phyloP scores from a whole-genome alignment of 352 stramenopile species.

The Globisporangium sylvaticum region DNA sequence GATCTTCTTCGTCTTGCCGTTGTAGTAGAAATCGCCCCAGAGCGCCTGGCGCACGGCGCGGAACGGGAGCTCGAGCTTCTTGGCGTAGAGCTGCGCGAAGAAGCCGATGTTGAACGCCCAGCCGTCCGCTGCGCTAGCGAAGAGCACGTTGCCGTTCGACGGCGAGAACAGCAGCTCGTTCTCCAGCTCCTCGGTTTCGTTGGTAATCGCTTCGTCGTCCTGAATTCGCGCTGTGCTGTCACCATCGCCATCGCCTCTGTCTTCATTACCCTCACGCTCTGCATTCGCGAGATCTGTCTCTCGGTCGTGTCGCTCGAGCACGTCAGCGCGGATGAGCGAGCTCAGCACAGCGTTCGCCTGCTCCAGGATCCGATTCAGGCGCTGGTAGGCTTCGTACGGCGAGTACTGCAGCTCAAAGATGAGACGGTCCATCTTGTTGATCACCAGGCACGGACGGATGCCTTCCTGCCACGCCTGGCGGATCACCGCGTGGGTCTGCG shows the following conservation, averaged over 20 bases:
- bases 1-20: slow-evolving; percentile 89
- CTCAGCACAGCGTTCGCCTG: slow-evolving; percentile 84
- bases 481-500: slow-evolving; percentile 93
- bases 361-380: slow-evolving; percentile 91
- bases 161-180: slow-evolving; percentile 85
- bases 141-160: slow-evolving; percentile 90
- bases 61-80: slow-evolving; percentile 64
- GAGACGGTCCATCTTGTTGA: slow-evolving; percentile 98
- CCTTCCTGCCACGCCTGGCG: slow-evolving; percentile 93
- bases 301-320: slow-evolving; percentile 66
- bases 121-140: slow-evolving; percentile 88
- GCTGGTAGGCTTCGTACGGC: slow-evolving; percentile 89
- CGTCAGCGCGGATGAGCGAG: slow-evolving; percentile 75
- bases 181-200: slow-evolving; percentile 63
- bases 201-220: slow-evolving; percentile 54
- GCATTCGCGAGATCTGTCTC: slow-evolving; percentile 18
- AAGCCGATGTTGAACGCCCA: slow-evolving; percentile 91
- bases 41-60: slow-evolving; percentile 71
- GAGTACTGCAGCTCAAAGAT: slow-evolving; percentile 92
- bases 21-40: slow-evolving; percentile 92
- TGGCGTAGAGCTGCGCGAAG: slow-evolving; percentile 71
- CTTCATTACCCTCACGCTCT: slow-evolving; percentile 5
- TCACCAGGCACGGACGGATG: slow-evolving; percentile 92
- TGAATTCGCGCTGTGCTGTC: slow-evolving; percentile 6
- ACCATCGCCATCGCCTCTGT: not conserved